A percentile compares a stretch with the other conserved stretches of the same genome.
Evolutionary conservation across 345 rosid species (phyloP).

Genomic region (Erodium maritimum): DNA sequence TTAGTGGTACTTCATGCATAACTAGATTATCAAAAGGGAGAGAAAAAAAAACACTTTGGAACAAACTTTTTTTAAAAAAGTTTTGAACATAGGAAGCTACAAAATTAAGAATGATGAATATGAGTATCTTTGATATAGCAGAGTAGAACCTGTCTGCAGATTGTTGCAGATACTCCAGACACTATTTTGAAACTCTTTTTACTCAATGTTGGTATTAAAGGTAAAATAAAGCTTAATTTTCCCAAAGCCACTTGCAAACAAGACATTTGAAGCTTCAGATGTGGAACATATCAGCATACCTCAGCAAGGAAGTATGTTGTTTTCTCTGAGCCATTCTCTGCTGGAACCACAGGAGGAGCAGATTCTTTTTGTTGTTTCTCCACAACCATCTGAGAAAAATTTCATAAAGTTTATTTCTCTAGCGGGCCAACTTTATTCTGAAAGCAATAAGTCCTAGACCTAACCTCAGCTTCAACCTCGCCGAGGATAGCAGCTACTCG

Average conservation of each 20-base stretch:
- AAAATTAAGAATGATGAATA: neutral
- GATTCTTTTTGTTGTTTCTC: slow-evolving; percentile 94
- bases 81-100: too few relatives aligned
- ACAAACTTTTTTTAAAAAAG: too few relatives aligned
- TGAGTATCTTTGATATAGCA: too few relatives aligned
- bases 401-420: slow-evolving; percentile 5
- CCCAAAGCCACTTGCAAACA: neutral
- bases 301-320: slow-evolving; percentile 74
- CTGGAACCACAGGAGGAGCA: slow-evolving; percentile 70
- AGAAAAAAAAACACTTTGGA: too few relatives aligned
- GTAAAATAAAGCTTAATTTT: too few relatives aligned
- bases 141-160: too few relatives aligned
- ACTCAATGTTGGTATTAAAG: neutral
- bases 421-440: slow-evolving; percentile 1
- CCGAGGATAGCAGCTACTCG: slow-evolving; percentile 82
- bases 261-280: neutral
- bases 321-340: slow-evolving; percentile 54
- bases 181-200: too few relatives aligned
- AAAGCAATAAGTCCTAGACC: slow-evolving; percentile 15
- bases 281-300: slow-evolving; percentile 26
- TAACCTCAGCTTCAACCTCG: slow-evolving; percentile 96
- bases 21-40: too few relatives aligned
- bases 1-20: too few relatives aligned
- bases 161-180: too few relatives aligned
- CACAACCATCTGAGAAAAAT: slow-evolving; percentile 58